phyloP scores from a whole-genome alignment of 345 rosid species.

The Brassica nigra region DNA sequence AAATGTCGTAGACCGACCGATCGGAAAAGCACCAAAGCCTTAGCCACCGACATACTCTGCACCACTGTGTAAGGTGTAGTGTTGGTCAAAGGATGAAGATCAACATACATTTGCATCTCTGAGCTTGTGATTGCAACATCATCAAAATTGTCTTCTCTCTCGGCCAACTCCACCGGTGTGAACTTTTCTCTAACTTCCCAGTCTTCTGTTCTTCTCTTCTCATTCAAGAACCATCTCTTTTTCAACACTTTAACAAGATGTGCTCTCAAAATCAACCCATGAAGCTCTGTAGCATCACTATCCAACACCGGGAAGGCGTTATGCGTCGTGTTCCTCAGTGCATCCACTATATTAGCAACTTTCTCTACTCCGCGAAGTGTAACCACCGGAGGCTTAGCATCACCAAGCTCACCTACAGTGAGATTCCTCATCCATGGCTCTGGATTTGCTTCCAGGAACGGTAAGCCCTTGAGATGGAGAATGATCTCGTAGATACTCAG shows the following conservation, averaged over 20 bases:
- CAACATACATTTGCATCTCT: constrained; percentile 88
- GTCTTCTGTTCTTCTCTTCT: constrained; percentile 75
- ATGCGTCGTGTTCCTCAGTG: constrained; percentile 71
- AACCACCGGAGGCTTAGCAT: constrained; percentile 71
- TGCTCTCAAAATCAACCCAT: constrained; percentile 81
- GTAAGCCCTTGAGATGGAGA: constrained; percentile 78
- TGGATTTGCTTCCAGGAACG: constrained; percentile 88
- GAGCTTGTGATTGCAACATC: constrained; percentile 62
- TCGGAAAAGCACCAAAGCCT: constrained; percentile 83
- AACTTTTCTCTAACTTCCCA: constrained; percentile 82
- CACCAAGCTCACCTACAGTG: constrained; percentile 78
- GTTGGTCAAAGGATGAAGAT: constrained; percentile 84
- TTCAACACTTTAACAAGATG: constrained; percentile 66
- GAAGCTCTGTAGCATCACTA: constrained; percentile 53
- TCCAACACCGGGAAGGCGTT: constrained; percentile 74
- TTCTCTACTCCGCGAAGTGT: constrained; percentile 72
- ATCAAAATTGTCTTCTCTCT: constrained; percentile 64
- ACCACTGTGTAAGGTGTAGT: constrained; percentile 84
- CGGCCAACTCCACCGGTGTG: constrained; percentile 73
- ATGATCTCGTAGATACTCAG: constrained; percentile 86
- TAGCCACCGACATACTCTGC: constrained; percentile 87
- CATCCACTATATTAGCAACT: constrained; percentile 68
- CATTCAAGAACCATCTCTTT: constrained; percentile 81
- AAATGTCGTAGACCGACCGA: constrained; percentile 77
- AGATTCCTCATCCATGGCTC: constrained; percentile 99